These are phyloP conservation scores for Bonia amplexicaulis DNA, from an alignment of 176 grass and related monocot species.

Conservation along the genomic window DNA sequence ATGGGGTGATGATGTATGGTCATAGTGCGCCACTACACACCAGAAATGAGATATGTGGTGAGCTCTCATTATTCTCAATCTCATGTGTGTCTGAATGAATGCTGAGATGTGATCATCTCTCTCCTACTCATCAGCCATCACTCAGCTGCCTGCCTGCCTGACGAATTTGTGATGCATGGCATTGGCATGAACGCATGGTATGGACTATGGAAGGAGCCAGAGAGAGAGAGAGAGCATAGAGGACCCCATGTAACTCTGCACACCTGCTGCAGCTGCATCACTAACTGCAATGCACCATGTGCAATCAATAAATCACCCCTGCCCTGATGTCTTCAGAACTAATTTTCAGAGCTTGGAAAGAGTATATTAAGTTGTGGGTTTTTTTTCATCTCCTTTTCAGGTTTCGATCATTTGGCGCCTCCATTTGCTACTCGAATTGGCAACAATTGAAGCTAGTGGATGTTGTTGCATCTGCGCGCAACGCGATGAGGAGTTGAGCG, in stretches of 20 bases:
- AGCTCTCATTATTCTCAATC: neutral
- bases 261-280: conserved; percentile 20
- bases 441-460: neutral
- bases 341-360: neutral
- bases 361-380: neutral
- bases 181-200: too few relatives aligned
- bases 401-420: neutral
- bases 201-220: neutral
- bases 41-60: neutral
- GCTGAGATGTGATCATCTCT: neutral
- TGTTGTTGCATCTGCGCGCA: neutral
- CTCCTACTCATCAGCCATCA: neutral
- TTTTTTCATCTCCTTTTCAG: neutral
- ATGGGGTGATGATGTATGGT: too few relatives aligned
- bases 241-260: neutral
- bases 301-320: conserved; percentile 24
- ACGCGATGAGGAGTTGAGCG: neutral
- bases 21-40: too few relatives aligned
- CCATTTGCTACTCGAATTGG: neutral
- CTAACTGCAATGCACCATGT: conserved; percentile 40
- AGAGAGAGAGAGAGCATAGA: too few relatives aligned
- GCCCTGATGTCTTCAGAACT: neutral
- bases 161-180: neutral
- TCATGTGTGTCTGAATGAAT: neutral
- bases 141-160: neutral